Base-by-base conservation (phyloP, 2,329 filamentous ascomycete species). In the Colletotrichum nymphaeae region DNA sequence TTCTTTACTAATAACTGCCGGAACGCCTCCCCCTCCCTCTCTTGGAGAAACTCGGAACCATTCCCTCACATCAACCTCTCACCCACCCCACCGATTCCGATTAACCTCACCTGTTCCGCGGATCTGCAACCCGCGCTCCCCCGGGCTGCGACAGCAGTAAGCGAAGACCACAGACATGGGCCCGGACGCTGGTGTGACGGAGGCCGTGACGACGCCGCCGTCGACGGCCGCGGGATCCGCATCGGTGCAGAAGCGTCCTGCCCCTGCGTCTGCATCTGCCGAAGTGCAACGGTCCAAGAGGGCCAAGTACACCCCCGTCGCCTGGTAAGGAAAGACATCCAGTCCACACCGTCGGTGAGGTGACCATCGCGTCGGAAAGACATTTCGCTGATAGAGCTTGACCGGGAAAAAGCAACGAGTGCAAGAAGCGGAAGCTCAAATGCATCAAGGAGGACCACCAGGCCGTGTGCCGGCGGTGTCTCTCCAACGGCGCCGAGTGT, bases 371-470 rank as follows among this genome's bases (percentile, higher is more conserved):
- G 12, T 53, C 8, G 6, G 49, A 4, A 30, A 35, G 22, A 22
- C n/a, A 37, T 22, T 14, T 28, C 9, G 11, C 55, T 71, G n/a
- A 6, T 2, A 49, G 12, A 3, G 5, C 1, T 37, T 16, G 16
- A 24, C 57, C 11, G 32, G 32, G 16, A 26, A 24, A 30, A 37
- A 81, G 81, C 32, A 80, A 84, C 63, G 82, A 84, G 26, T 85
- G 83, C 74, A 84, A 84, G 70, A 83, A 81, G 52, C 76, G 82
- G 32, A 85, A 85, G 69, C 81, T 85, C 67, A 85, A 85, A 70
- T 85, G 84, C 74, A 76, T 82, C 49, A 79, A 79, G 1, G 71
- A 73, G 0, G 75, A 76, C 8, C 59, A 69, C 5, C 75, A 79
- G 30, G 72, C 70, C 1, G 74, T 66, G 24, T 83, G 82, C 55